Evolutionary conservation across 371 early-diverging fungal species (phyloP), one percentile per base, ranked within the genome.

Genomic region (Entomophthora muscae): DNA sequence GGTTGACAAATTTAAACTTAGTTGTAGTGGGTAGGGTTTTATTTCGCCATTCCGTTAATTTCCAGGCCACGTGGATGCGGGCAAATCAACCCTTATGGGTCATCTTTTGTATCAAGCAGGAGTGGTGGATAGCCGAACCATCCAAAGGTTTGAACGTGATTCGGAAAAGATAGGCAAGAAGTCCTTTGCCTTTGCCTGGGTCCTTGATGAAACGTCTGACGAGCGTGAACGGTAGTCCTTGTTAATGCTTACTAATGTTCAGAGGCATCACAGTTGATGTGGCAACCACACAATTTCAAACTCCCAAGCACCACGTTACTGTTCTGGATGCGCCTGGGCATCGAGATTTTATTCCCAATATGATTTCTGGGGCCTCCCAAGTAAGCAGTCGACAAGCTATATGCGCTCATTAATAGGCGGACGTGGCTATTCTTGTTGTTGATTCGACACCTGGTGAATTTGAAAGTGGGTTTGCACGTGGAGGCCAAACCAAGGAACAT

Each of bases 401-500:
- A 21, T 22, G 23, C 22, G 29, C 24, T n/a, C 22, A 22, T 23
- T 27, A 73, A 66, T 83, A 81, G 88, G 99, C 87, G 66, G 96
- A 95, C 73, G 89, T 89, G 74, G 98, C 93, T 74, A 84, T 99
- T 71, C 85, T 99, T 67, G 91, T 98, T 69, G 89, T 98, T 76
- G 91, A 93, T 73, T 91, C 90, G 69, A 86, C 86, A 76, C 79
- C 75, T 68, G 95, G 94, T 82, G 98, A 98, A 81, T 98, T 98
- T 87, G 93, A 95, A 79, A 91, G 95, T 76, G 98, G 96, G 90
- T 93, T 93, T 75, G 91, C 91, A 85, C 91, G 92, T 85, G 93
- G 92, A 73, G 99, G 99, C 69, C 98, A 98, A 81, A 98, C 99
- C 78, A 93, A 98, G 82, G 98, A 98, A 83, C 99, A 98, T 89